Conservation (phyloP, 1,139 yeast genomes). For the Keqinozyma sinolaborantium region DNA sequence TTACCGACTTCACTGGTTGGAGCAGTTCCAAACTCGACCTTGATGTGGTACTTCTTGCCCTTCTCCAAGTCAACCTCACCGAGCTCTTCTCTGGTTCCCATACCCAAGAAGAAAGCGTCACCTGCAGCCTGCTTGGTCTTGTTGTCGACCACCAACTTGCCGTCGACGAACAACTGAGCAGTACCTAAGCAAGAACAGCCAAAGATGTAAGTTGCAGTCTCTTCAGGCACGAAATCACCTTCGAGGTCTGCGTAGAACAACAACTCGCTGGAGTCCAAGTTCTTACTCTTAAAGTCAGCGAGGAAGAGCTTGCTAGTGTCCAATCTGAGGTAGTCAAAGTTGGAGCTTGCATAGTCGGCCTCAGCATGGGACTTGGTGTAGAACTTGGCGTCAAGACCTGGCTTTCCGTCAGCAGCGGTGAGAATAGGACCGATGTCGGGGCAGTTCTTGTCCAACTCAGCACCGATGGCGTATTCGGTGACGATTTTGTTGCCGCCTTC, state of each 20-base stretch:
- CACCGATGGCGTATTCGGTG: conserved; percentile 27
- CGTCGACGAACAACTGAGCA: conserved; percentile 50
- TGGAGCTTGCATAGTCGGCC: conserved; percentile 26
- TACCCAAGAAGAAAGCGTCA: conserved; percentile 40
- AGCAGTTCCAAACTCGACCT: conserved; percentile 51
- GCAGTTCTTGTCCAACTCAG: conserved; percentile 23
- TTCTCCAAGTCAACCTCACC: conserved; percentile 32
- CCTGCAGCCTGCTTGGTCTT: conserved; percentile 50
- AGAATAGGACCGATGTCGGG: conserved; percentile 25
- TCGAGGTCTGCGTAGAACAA: conserved; percentile 40
- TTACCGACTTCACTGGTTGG: conserved; percentile 28
- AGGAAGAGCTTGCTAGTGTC: conserved; percentile 36
- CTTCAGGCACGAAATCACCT: conserved; percentile 42
- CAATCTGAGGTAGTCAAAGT: conserved; percentile 32
- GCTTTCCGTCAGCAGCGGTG: conserved; percentile 25
- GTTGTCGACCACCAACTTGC: conserved; percentile 52
- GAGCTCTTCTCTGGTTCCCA: conserved; percentile 49
- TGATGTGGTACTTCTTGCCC: conserved; percentile 41
- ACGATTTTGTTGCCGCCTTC: conserved; percentile 18
- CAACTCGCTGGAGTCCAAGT: conserved; percentile 18
- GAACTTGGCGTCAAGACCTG: conserved; percentile 38
- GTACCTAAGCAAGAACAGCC: conserved; percentile 53
- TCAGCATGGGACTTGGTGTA: conserved; percentile 33
- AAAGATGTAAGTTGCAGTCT: conserved; percentile 46
- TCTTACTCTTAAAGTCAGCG: conserved; percentile 42